Base-by-base conservation (phyloP, 495 filamentous ascomycete genomes). In the Xylaria intraflava region DNA sequence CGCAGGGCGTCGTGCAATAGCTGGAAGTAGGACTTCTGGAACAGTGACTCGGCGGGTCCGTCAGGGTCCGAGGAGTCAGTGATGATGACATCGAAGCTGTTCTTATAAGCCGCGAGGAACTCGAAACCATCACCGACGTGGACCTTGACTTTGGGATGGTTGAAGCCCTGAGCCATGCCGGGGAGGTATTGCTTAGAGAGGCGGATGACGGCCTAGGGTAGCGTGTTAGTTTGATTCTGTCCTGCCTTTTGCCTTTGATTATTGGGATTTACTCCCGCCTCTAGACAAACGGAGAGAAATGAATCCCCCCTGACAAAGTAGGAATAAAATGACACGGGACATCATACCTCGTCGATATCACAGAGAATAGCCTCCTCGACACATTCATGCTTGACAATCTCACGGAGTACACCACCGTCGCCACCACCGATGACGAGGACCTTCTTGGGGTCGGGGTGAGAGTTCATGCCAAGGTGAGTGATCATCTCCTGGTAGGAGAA, bases 401-500 rank as follows among this genome's bases (percentile, higher is more conserved):
- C 94, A 60, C 91, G 90, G 59, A 97, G 83, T 51, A 97, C 93
- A 72, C 93, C 94, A 48, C 93, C 93, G 65, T 96, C 93, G 64
- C 94, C 93, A 61, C 91, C 93, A 49, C 93, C 93, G 62, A 97
- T 96, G 71, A 99, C 93, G 33, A 99, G 84, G 47, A 97, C 91
- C 76, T 90, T 92, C 84, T 96, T 90, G 62, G 93, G 93, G 77
- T 93, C 82, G 59, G 92, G 94, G 81, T 97, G 93, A 22, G 93
- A 89, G 82, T 94, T 94, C 88, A 99, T 91, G 73, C 89, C 93
- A 48, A 97, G 81, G 74, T 99, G 90, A 53, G 93, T 89, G 76
- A 99, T 99, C 93, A 99, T 99, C 83, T 99, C 94, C 77, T 99
- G 94, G 83, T 97, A 97, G 74, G 89, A 85, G 80, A 97, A 97